phyloP scores from a whole-genome alignment of 78 protist genomes.

The Creolimax fragrantissima region DNA sequence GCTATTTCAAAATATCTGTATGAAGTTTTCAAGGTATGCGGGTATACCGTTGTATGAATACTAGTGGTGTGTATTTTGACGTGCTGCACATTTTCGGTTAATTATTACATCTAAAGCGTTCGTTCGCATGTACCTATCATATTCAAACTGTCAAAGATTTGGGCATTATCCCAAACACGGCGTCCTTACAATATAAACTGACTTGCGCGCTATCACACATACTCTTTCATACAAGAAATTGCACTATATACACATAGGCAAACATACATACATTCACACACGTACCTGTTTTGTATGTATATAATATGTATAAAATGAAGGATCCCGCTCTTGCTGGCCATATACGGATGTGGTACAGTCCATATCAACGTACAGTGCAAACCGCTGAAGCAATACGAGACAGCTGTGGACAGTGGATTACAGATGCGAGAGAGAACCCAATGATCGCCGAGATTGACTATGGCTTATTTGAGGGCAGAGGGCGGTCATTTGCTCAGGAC shows the following conservation, averaged over 20 bases:
- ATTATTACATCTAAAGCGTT: too few species aligned
- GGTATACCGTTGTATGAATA: background rate
- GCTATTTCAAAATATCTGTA: background rate
- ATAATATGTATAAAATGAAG: too few species aligned
- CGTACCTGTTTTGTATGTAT: too few species aligned
- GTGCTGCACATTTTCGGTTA: background rate
- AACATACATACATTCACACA: too few species aligned
- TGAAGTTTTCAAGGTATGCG: background rate
- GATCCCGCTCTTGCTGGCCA: background rate
- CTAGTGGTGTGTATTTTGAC: background rate
- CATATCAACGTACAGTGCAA: background rate
- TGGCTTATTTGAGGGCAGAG: constrained; percentile 23
- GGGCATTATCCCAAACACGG: too few species aligned
- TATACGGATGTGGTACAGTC: constrained; percentile 29
- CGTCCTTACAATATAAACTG: too few species aligned
- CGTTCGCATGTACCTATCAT: too few species aligned
- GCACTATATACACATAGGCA: too few species aligned
- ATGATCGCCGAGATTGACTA: constrained; percentile 28
- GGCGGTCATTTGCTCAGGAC: background rate
- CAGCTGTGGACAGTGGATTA: constrained; percentile 9
- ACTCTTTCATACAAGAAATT: too few species aligned
- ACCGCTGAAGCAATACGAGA: background rate
- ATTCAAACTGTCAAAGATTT: too few species aligned
- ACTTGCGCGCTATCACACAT: too few species aligned
- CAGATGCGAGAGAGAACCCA: constrained; percentile 19